phyloP scores from a whole-genome alignment of 2,329 filamentous ascomycete species.

The Cadophora gregata region DNA sequence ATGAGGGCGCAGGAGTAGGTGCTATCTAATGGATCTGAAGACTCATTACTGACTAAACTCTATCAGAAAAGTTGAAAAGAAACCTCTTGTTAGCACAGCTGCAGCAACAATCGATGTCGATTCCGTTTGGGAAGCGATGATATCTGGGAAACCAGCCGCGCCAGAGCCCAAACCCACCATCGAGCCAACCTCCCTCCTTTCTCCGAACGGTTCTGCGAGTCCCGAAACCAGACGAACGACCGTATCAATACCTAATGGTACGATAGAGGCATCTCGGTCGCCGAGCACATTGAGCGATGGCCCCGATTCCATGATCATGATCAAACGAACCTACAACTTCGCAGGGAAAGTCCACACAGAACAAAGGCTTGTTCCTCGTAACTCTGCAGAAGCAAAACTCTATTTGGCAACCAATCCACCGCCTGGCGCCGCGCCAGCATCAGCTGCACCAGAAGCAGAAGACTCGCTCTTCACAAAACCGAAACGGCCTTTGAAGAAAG shows the following conservation, averaged over 20 bases:
- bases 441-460: constrained; percentile 51
- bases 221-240: constrained; percentile 7
- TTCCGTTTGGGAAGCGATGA: constrained; percentile 72
- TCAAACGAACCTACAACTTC: constrained; percentile 77
- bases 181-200: constrained; percentile 17
- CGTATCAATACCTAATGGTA: constrained; percentile 11
- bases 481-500: constrained; percentile 44
- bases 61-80: constrained; percentile 38
- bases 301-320: constrained; percentile 56
- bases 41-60: constrained; percentile 14
- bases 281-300: constrained; percentile 37
- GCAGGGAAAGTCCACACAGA: constrained; percentile 75
- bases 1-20: constrained; percentile 69
- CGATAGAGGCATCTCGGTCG: constrained; percentile 26
- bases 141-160: constrained; percentile 47
- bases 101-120: constrained; percentile 72
- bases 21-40: constrained; percentile 14
- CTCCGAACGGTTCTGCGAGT: constrained; percentile 16
- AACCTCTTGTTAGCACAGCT: constrained; percentile 36
- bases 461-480: constrained; percentile 36
- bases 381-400: constrained; percentile 69
- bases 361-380: constrained; percentile 69
- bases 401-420: constrained; percentile 59
- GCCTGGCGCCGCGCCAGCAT: constrained; percentile 30
- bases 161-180: constrained; percentile 18